phyloP scores from a whole-genome alignment of 2,329 filamentous ascomycete genomes.

The Fusarium compactum region DNA sequence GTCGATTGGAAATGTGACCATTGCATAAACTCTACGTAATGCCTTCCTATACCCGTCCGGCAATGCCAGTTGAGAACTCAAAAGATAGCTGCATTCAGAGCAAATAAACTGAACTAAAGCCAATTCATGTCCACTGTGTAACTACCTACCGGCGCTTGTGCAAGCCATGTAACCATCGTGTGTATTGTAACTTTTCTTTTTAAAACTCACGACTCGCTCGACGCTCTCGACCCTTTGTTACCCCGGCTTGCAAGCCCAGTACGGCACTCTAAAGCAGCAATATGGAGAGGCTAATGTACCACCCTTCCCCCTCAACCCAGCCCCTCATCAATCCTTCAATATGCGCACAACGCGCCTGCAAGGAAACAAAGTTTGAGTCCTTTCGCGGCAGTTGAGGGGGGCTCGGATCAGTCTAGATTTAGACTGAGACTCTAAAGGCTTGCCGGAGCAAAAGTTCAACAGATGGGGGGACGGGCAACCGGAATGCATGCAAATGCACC shows the following conservation, averaged over 20 bases:
- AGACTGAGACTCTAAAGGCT: not conserved
- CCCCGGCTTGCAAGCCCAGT: not conserved
- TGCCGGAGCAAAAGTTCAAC: slow-evolving; percentile 26
- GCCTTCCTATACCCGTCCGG: slow-evolving; percentile 6
- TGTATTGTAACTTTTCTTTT: slow-evolving; percentile 2
- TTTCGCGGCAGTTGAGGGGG: slow-evolving; percentile 18
- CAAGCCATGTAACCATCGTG: slow-evolving; percentile 18
- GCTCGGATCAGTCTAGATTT: not conserved
- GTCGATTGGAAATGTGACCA: not conserved
- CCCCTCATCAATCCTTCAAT: not conserved
- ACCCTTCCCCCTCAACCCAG: not conserved
- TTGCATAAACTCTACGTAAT: slow-evolving; percentile 23
- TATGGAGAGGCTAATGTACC: slow-evolving; percentile 11
- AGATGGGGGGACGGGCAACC: not conserved
- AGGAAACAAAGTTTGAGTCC: slow-evolving; percentile 12
- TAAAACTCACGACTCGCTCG: not conserved
- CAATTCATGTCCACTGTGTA: slow-evolving; percentile 21
- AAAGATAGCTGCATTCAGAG: not conserved
- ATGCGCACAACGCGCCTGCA: slow-evolving; percentile 17
- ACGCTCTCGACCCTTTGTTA: not conserved
- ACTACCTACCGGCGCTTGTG: slow-evolving; percentile 10
- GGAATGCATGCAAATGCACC: slow-evolving; percentile 15
- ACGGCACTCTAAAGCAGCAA: slow-evolving; percentile 10
- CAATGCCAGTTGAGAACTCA: slow-evolving; percentile 5
- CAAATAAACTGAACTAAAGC: not conserved